phyloP scores from a whole-genome alignment of 805 yeast species.

The Cyberlindnera saturnus region DNA sequence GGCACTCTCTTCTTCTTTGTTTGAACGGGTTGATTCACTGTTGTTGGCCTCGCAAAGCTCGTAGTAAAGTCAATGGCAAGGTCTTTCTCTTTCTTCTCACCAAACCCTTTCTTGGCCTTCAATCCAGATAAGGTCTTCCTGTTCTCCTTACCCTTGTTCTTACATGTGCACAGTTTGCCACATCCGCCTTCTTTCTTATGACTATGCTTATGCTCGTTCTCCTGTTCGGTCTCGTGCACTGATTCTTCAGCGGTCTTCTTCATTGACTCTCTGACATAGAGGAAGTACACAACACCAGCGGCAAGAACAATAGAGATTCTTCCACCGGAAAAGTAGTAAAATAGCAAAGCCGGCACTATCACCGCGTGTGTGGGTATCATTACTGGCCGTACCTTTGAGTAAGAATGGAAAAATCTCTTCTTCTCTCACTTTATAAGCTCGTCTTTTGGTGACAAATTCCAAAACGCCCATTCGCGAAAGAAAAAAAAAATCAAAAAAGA shows the following conservation, averaged over 20 bases:
- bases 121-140: slow-evolving; percentile 22
- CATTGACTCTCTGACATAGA: slow-evolving; percentile 16
- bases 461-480: too few relatives aligned
- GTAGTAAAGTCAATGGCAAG: slow-evolving; percentile 36
- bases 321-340: slow-evolving; percentile 29
- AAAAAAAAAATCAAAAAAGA: too few relatives aligned
- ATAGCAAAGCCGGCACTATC: slow-evolving; percentile 3
- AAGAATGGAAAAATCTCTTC: too few relatives aligned
- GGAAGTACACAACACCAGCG: slow-evolving; percentile 19
- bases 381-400: too few relatives aligned
- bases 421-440: too few relatives aligned
- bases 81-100: slow-evolving; percentile 8
- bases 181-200: slow-evolving; percentile 26
- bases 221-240: neutral
- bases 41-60: slow-evolving; percentile 23
- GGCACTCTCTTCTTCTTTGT: slow-evolving; percentile 29
- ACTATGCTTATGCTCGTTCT: slow-evolving; percentile 7
- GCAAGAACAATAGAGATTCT: slow-evolving; percentile 29
- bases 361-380: slow-evolving; percentile 11
- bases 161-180: slow-evolving; percentile 28
- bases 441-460: too few relatives aligned
- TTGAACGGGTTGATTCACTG: slow-evolving; percentile 1
- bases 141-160: slow-evolving; percentile 18
- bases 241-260: neutral
- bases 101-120: slow-evolving; percentile 18